A percentile compares a stretch with the other conserved stretches of the same genome.
Evolutionary conservation across 371 early-diverging fungal species (phyloP).

Genomic region (Amoeboaphelidium protococcarum): DNA sequence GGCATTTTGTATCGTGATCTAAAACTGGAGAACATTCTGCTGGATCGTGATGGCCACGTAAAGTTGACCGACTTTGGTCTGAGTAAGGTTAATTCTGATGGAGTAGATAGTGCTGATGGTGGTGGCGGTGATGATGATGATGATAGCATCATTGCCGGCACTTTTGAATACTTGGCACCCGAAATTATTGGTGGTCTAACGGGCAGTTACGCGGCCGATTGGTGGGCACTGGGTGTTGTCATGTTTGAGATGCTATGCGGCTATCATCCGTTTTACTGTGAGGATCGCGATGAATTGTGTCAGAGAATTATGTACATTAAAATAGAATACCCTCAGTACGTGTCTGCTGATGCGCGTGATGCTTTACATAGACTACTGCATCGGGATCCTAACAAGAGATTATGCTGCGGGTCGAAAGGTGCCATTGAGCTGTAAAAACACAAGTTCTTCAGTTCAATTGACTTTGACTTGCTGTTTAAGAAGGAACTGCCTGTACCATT

Average conservation of each 20-base stretch:
- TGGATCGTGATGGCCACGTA: constrained; percentile 11
- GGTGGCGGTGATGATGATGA: neutral
- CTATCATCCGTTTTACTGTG: neutral
- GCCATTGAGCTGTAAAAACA: neutral
- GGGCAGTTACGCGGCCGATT: constrained; percentile 9
- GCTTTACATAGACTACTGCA: neutral
- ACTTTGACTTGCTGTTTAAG: neutral
- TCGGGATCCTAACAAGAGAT: neutral
- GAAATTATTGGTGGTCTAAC: constrained; percentile 8
- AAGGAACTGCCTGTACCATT: neutral
- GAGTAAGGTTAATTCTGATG: neutral
- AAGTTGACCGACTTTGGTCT: constrained; percentile 19
- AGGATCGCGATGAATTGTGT: neutral
- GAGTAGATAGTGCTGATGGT: constrained; percentile 3
- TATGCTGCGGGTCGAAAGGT: neutral
- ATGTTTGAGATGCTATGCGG: constrained; percentile 10
- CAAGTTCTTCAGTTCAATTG: neutral
- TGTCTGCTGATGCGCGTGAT: neutral
- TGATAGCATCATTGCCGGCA: constrained; percentile 3
- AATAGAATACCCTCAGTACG: neutral
- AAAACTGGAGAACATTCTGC: constrained; percentile 18
- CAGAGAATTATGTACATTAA: neutral
- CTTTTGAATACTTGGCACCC: constrained; percentile 10
- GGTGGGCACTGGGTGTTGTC: constrained; percentile 16
- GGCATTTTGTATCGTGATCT: constrained; percentile 16